Evolutionary conservation across 208 protist genomes (phyloP).

Genomic region (Trypanosoma brucei): DNA sequence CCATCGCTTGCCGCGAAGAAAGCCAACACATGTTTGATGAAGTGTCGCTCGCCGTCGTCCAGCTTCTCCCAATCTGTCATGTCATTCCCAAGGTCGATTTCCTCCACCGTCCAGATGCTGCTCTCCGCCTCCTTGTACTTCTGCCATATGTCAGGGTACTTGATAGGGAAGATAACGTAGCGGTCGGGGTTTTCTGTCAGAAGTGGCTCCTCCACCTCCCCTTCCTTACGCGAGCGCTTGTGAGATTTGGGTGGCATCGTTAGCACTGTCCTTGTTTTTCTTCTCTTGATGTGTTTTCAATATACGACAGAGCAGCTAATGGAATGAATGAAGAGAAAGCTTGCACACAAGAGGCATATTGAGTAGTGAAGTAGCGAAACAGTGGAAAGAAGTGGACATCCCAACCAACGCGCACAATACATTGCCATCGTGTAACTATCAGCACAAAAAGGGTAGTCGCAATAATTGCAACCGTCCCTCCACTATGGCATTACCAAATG

Average conservation of each 20-base stretch:
- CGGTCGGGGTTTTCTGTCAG: conserved; percentile 94
- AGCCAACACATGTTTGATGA: conserved; percentile 98
- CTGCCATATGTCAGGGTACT: conserved; percentile 96
- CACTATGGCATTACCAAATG: too few relatives aligned
- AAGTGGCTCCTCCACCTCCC: conserved; percentile 80
- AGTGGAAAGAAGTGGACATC: too few relatives aligned
- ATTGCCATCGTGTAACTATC: too few relatives aligned
- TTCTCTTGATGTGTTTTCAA: conserved; percentile 96
- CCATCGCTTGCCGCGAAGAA: conserved; percentile 97
- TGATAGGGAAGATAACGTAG: conserved; percentile 98
- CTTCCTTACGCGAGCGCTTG: conserved; percentile 10
- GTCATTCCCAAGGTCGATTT: conserved; percentile 96
- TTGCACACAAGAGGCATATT: too few relatives aligned
- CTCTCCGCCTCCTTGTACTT: conserved; percentile 99
- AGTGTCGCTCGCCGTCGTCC: conserved; percentile 95
- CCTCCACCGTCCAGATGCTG: conserved; percentile 98
- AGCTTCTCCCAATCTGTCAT: conserved; percentile 94
- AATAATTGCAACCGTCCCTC: too few relatives aligned
- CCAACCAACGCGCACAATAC: too few relatives aligned
- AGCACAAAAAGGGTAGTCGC: too few relatives aligned
- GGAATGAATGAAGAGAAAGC: background rate
- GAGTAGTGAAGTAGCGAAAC: too few relatives aligned
- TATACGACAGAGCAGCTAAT: background rate
- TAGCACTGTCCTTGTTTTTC: conserved; percentile 87
- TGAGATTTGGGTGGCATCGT: background rate